phyloP scores from a whole-genome alignment of 805 yeast genomes.

The Huiozyma sinensis region DNA sequence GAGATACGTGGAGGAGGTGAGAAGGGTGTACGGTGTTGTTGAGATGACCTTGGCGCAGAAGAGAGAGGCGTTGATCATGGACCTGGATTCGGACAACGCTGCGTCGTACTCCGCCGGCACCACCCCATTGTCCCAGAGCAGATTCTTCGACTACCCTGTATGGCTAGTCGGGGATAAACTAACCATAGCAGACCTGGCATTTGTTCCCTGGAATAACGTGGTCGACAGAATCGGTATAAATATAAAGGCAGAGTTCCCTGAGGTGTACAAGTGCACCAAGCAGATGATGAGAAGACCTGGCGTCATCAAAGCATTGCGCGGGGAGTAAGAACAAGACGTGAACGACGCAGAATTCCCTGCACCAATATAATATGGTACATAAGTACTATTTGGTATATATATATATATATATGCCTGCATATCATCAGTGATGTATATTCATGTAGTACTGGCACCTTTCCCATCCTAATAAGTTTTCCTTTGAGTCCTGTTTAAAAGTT shows the following conservation, averaged over 20 bases:
- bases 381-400: no score
- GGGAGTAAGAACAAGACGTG: conserved; percentile 32
- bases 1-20: conserved; percentile 81
- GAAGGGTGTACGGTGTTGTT: conserved; percentile 85
- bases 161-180: conserved; percentile 86
- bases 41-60: conserved; percentile 93
- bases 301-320: conserved; percentile 75
- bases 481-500: no score
- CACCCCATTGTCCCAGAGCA: conserved; percentile 72
- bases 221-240: conserved; percentile 88
- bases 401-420: no score
- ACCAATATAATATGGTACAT: no score
- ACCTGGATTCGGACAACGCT: conserved; percentile 75
- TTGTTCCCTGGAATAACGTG: conserved; percentile 95
- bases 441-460: no score
- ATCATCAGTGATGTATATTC: no score
- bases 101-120: conserved; percentile 83
- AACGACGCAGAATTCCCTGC: not conserved
- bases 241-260: conserved; percentile 80
- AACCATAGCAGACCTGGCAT: conserved; percentile 81
- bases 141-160: conserved; percentile 84
- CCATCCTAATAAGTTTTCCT: no score
- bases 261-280: conserved; percentile 91
- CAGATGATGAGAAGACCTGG: conserved; percentile 93
- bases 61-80: conserved; percentile 83